Evolutionary conservation across 1,284 basidiomycete genomes (phyloP).

Genomic region (Ustilago trichophora): DNA sequence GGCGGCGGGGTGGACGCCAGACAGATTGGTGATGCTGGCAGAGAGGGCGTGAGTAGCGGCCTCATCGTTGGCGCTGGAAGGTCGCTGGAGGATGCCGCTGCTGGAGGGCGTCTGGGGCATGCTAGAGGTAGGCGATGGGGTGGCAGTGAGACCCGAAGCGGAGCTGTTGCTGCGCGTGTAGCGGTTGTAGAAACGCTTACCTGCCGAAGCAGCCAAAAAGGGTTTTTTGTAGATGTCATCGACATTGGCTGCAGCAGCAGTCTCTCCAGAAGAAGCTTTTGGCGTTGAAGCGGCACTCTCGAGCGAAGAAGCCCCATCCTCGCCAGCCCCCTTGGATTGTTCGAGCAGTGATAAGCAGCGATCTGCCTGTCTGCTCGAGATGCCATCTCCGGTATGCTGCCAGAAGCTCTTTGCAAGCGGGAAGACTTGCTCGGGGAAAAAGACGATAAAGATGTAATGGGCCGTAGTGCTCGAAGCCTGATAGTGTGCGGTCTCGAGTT

Average conservation of each 20-base stretch:
- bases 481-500: constrained; percentile 23
- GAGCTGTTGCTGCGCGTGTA: constrained; percentile 45
- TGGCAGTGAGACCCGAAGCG: too few species aligned
- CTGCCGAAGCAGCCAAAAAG: constrained; percentile 8
- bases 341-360: constrained; percentile 72
- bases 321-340: too few species aligned
- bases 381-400: constrained; percentile 92
- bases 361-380: constrained; percentile 87
- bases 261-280: too few species aligned
- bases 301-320: too few species aligned
- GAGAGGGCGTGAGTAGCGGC: too few species aligned
- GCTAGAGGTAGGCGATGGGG: constrained; percentile 29
- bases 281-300: too few species aligned
- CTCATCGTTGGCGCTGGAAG: constrained; percentile 5
- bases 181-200: constrained; percentile 50
- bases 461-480: constrained; percentile 31
- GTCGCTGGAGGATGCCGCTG: constrained; percentile 34
- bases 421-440: constrained; percentile 77
- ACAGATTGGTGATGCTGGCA: constrained; percentile 19
- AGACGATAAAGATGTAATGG: constrained; percentile 73
- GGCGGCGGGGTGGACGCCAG: constrained; percentile 20
- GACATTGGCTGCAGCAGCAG: not conserved
- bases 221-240: constrained; percentile 44
- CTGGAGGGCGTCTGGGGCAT: constrained; percentile 22
- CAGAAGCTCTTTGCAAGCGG: constrained; percentile 87